Evolutionary conservation across 352 stramenopile genomes (phyloP).

Genomic region (Globisporangium lucens): DNA sequence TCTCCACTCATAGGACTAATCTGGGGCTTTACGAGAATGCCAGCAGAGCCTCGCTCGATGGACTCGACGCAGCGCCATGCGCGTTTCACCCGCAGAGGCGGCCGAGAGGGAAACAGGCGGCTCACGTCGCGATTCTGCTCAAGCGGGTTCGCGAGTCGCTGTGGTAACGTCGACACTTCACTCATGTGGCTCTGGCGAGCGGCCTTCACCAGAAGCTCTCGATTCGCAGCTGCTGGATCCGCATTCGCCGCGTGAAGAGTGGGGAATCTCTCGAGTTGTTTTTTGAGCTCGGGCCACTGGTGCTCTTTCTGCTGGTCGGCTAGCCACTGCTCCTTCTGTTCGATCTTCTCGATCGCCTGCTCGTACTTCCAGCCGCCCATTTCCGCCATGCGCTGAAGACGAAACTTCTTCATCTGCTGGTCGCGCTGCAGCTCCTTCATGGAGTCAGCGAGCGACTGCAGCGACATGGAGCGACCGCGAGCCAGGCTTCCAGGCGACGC

Average conservation of each 20-base stretch:
- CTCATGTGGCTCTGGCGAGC: slow-evolving; percentile 42
- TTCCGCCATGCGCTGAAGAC: slow-evolving; percentile 54
- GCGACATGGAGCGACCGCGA: slow-evolving; percentile 21
- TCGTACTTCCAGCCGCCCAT: slow-evolving; percentile 80
- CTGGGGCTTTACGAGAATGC: slow-evolving; percentile 89
- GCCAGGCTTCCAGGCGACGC: not conserved
- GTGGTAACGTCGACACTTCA: slow-evolving; percentile 46
- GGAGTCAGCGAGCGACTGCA: slow-evolving; percentile 54
- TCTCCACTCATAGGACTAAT: slow-evolving; percentile 90
- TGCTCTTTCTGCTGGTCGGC: slow-evolving; percentile 50
- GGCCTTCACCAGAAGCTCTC: slow-evolving; percentile 23
- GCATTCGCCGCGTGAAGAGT: slow-evolving; percentile 17
- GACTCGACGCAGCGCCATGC: slow-evolving; percentile 85
- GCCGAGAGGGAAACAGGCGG: slow-evolving; percentile 55
- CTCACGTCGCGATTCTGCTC: slow-evolving; percentile 54
- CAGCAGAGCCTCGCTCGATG: slow-evolving; percentile 64
- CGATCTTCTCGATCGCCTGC: slow-evolving; percentile 41
- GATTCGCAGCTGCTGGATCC: slow-evolving; percentile 16
- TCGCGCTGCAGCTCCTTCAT: slow-evolving; percentile 82
- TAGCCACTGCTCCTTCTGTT: slow-evolving; percentile 63
- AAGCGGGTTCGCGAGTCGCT: slow-evolving; percentile 61
- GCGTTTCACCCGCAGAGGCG: slow-evolving; percentile 75
- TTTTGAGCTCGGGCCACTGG: slow-evolving; percentile 54
- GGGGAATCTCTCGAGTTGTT: slow-evolving; percentile 33
- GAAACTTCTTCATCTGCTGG: slow-evolving; percentile 83